phyloP scores from a whole-genome alignment of 768 basidiomycete species.

The Cubamyces sp. region DNA sequence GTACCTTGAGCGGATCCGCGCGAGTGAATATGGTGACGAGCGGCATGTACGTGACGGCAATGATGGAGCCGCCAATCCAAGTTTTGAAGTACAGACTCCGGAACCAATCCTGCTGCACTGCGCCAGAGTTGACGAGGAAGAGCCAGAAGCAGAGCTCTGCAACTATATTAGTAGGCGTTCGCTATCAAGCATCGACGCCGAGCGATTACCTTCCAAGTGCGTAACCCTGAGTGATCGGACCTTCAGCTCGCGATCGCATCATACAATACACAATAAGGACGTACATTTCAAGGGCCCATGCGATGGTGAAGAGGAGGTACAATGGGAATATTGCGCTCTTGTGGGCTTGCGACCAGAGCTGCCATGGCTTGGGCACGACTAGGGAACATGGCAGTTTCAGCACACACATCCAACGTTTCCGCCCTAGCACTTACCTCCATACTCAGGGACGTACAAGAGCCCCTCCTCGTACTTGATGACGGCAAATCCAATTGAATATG shows the following conservation, averaged over 20 bases:
- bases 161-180: not conserved
- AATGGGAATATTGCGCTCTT: slow-evolving; percentile 64
- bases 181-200: not conserved
- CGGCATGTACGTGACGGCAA: slow-evolving; percentile 70
- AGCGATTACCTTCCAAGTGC: slow-evolving; percentile 76
- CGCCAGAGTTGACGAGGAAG: slow-evolving; percentile 71
- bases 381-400: slow-evolving; percentile 5
- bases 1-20: slow-evolving; percentile 59
- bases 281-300: slow-evolving; percentile 79
- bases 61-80: slow-evolving; percentile 67
- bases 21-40: slow-evolving; percentile 68
- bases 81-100: slow-evolving; percentile 70
- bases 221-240: slow-evolving; percentile 56
- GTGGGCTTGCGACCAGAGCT: slow-evolving; percentile 54
- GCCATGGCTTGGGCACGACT: slow-evolving; percentile 71
- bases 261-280: slow-evolving; percentile 26
- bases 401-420: not conserved
- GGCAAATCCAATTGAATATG: slow-evolving; percentile 65
- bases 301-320: slow-evolving; percentile 62
- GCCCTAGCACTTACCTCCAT: slow-evolving; percentile 51
- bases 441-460: slow-evolving; percentile 47
- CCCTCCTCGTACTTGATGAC: slow-evolving; percentile 78
- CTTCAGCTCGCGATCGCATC: not conserved
- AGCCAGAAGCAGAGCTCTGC: slow-evolving; percentile 88
- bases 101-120: slow-evolving; percentile 77